These are phyloP conservation scores for Bipolaris cookei DNA, from an alignment of 2,329 filamentous ascomycete species.

Conservation along the genomic window DNA sequence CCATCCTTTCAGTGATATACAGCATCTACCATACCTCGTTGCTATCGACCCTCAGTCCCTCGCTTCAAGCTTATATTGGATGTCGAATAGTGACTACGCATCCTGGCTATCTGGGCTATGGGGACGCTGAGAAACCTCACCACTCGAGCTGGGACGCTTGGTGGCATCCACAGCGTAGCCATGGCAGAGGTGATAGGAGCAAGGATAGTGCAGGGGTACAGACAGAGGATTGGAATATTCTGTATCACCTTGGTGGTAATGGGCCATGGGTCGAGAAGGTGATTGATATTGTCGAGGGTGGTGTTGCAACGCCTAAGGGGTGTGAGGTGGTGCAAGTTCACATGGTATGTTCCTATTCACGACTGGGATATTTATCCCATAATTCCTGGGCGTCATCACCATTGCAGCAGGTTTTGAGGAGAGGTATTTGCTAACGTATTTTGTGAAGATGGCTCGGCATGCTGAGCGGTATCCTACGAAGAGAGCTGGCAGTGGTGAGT, in stretches of 20 bases:
- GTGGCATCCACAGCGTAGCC: conserved; percentile 41
- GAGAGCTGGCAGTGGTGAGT: conserved; percentile 58
- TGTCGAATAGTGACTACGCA: conserved; percentile 8
- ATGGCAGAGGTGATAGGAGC: conserved; percentile 8
- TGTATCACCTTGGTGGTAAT: conserved; percentile 62
- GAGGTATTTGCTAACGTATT: conserved; percentile 15
- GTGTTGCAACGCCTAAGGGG: conserved; percentile 54
- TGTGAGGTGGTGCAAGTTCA: conserved; percentile 64
- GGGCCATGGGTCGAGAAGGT: conserved; percentile 62
- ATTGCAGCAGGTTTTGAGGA: no score
- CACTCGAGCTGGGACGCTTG: conserved; percentile 45
- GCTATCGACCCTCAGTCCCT: not conserved
- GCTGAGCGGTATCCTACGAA: conserved; percentile 63
- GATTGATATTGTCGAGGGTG: conserved; percentile 49
- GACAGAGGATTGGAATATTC: conserved; percentile 55
- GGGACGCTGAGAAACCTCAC: conserved; percentile 39
- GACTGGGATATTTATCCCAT: no score
- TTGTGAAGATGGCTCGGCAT: conserved; percentile 61
- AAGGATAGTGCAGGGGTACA: conserved; percentile 35
- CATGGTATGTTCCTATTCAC: conserved; percentile 52
- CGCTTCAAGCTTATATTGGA: conserved; percentile 11
- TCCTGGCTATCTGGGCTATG: conserved; percentile 32
- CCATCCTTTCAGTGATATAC: conserved; percentile 9
- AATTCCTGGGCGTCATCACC: no score
- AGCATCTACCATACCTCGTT: not conserved